phyloP scores from a whole-genome alignment of 2,329 filamentous ascomycete species.

The Hypoxylon sp. region DNA sequence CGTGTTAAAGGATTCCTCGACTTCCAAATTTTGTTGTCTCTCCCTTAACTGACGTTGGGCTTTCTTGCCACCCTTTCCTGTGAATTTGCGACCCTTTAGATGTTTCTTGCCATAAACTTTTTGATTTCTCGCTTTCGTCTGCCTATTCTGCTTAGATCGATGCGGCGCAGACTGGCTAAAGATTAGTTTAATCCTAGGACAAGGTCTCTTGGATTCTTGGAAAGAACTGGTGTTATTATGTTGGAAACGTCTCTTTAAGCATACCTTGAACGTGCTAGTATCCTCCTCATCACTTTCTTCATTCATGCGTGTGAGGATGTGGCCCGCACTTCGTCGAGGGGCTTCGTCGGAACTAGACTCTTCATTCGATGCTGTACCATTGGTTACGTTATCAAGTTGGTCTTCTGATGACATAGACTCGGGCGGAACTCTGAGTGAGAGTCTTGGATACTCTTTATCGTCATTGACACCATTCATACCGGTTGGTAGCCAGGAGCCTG shows the following conservation, averaged over 20 bases:
- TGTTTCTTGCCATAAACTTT: conserved; percentile 62
- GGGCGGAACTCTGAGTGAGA: conserved; percentile 64
- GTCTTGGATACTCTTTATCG: conserved; percentile 69
- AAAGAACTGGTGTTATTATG: neutral
- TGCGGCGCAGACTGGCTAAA: conserved; percentile 41
- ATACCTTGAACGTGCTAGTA: conserved; percentile 56
- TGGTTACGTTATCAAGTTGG: conserved; percentile 65
- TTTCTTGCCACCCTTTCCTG: conserved; percentile 65
- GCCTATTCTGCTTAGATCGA: conserved; percentile 39
- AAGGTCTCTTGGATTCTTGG: neutral
- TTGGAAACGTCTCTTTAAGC: conserved; percentile 26
- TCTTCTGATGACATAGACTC: conserved; percentile 62
- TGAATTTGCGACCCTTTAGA: conserved; percentile 60
- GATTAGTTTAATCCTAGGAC: conserved; percentile 38
- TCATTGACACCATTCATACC: conserved; percentile 77
- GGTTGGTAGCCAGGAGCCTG: conserved; percentile 74
- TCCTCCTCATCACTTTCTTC: conserved; percentile 73
- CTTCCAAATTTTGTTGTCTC: conserved; percentile 49
- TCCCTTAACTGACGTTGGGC: conserved; percentile 53
- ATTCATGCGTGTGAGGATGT: conserved; percentile 67
- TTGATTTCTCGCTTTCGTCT: conserved; percentile 46
- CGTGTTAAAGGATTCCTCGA: conserved; percentile 50
- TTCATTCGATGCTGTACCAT: conserved; percentile 65
- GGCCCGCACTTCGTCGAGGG: conserved; percentile 50
- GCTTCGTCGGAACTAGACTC: conserved; percentile 69